Base-by-base conservation (phyloP, 331 rosid genomes). In the Acacia concinna region DNA sequence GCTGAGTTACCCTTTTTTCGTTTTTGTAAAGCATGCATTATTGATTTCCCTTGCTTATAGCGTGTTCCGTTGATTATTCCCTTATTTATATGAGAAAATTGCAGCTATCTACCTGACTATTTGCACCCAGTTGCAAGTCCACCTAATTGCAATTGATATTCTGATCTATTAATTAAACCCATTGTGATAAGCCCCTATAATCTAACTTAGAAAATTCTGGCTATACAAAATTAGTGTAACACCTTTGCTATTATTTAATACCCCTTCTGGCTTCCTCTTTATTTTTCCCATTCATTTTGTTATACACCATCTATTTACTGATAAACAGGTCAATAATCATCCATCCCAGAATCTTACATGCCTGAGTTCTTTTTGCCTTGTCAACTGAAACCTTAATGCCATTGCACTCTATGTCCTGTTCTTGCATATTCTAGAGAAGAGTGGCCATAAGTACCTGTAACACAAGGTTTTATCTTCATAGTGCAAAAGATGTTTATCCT, bases 381-480 rank as follows among this genome's bases (percentile, higher is more conserved):
- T 66, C 78, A 0, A 88, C 88, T n/a, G 97, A 92, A 82, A 86
- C 85, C 0, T 69, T 92, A 64, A 71, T 86, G 43, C 81, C 80
- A 2, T 86, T 1, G 88, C 90, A 30, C 97, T 72, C 87, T 97
- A 41, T 12, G 82, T 85, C 30, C 30, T 21, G 30, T 54, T 54
- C 62, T 54, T 54, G 21, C 62, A 54, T 21, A 21, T 5, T 8
- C 62, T n/a, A n/a, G 14, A 21, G 30, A 54, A 54, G 62, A 54
- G 14, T 54, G 4, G 25, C 30, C 62, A 8, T 54, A 21, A 23
- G 28, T 54, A 54, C 62, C 62, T 54, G 30, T 8, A 54, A n/a
- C 62, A n/a, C 60, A 54, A 11, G 8, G 41, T 54, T 54, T 54
- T 23, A 21, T 8, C 28, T 52, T 52, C 30, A 8, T 8, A 52